Evolutionary conservation across 495 filamentous ascomycete species (phyloP).

Genomic region (Hyaloscypha variabilis): DNA sequence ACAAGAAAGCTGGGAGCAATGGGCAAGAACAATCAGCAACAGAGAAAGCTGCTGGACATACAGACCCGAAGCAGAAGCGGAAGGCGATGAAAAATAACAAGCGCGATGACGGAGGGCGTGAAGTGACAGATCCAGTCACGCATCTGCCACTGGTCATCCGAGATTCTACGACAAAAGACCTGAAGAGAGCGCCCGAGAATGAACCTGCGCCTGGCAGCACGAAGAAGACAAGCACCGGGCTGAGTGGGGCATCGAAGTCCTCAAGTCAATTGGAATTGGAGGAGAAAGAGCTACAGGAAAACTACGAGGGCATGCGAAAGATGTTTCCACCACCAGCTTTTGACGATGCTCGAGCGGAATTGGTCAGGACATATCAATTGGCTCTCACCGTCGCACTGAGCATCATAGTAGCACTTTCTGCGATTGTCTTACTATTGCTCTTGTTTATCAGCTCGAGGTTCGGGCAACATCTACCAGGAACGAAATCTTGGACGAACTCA

Average conservation of each 20-base stretch:
- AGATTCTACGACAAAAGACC: slow-evolving; percentile 62
- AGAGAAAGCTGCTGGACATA: slow-evolving; percentile 45
- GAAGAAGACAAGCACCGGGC: slow-evolving; percentile 46
- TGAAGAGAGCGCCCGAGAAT: slow-evolving; percentile 58
- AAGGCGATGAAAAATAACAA: slow-evolving; percentile 61
- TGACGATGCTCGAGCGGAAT: slow-evolving; percentile 46
- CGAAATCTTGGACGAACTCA: not conserved
- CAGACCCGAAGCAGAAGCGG: slow-evolving; percentile 58
- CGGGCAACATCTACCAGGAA: not conserved
- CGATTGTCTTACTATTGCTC: slow-evolving; percentile 31
- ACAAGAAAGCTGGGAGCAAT: slow-evolving; percentile 25
- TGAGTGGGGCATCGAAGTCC: slow-evolving; percentile 48
- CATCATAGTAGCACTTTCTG: slow-evolving; percentile 35
- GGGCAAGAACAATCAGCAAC: slow-evolving; percentile 50
- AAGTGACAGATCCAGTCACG: slow-evolving; percentile 75
- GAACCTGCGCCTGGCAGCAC: slow-evolving; percentile 45
- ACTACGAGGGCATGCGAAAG: slow-evolving; percentile 51
- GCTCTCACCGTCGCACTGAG: slow-evolving; percentile 47
- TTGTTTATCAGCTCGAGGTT: slow-evolving; percentile 14
- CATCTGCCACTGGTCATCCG: slow-evolving; percentile 67
- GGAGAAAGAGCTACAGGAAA: slow-evolving; percentile 46
- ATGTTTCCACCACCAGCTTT: slow-evolving; percentile 68
- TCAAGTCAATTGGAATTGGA: slow-evolving; percentile 48
- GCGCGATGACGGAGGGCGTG: slow-evolving; percentile 54
- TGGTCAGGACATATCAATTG: slow-evolving; percentile 47